Conservation (phyloP, 2,329 filamentous ascomycete genomes). For the Penicillium sp. region DNA sequence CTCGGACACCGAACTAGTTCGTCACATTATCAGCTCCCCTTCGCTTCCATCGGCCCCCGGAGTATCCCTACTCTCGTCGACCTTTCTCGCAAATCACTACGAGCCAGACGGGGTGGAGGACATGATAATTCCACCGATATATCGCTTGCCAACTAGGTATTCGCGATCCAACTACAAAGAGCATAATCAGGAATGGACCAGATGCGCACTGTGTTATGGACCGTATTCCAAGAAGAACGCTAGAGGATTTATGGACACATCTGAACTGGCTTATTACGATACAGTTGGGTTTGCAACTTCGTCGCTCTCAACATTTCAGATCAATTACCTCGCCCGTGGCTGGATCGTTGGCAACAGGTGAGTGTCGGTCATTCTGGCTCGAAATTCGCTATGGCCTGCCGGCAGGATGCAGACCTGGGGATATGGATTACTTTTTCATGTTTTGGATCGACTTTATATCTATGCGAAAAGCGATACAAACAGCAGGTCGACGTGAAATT, state of each 20-base stretch:
- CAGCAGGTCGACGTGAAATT: slow-evolving; percentile 3
- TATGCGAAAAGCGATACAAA: slow-evolving; percentile 11
- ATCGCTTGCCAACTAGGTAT: slow-evolving; percentile 9
- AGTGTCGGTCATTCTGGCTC: slow-evolving; percentile 18
- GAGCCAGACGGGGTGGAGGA: slow-evolving; percentile 12
- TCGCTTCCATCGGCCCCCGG: neutral
- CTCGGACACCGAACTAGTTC: neutral
- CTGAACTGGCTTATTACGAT: slow-evolving; percentile 19
- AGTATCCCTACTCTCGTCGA: slow-evolving; percentile 3
- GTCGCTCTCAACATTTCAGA: slow-evolving; percentile 14
- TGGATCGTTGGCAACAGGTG: slow-evolving; percentile 15
- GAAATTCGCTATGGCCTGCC: slow-evolving; percentile 21
- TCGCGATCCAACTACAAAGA: slow-evolving; percentile 10
- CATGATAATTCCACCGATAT: slow-evolving; percentile 13
- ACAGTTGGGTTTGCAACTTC: slow-evolving; percentile 18
- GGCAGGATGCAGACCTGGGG: slow-evolving; percentile 8
- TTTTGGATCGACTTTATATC: slow-evolving; percentile 21
- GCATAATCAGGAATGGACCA: slow-evolving; percentile 6
- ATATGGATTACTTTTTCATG: slow-evolving; percentile 15
- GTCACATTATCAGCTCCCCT: slow-evolving; percentile 1
- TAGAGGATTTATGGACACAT: slow-evolving; percentile 15
- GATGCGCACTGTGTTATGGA: slow-evolving; percentile 19
- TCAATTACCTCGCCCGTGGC: slow-evolving; percentile 18
- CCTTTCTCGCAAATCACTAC: slow-evolving; percentile 2
- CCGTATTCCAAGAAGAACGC: slow-evolving; percentile 15